Evolutionary conservation across 2,329 filamentous ascomycete genomes (phyloP), one percentile per base, ranked within the genome.

Genomic region (Cladosporium cucumerinum): DNA sequence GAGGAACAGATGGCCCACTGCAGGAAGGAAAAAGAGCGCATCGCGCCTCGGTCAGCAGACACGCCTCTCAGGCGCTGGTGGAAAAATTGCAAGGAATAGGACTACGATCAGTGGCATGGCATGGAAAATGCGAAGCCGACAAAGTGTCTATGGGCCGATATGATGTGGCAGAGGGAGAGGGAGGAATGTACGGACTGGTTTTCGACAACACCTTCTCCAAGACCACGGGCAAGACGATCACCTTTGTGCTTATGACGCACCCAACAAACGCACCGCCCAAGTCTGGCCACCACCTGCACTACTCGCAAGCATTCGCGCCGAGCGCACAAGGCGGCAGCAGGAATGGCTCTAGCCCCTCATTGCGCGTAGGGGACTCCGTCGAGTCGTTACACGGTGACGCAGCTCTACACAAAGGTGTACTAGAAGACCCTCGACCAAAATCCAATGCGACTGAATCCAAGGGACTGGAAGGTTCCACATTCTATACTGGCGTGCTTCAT

Each of bases 141-240:
- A 94, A 95, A 80, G 93, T 97, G 59, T 91, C 92, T 23, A 92
- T 94, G 77, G 95, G 94, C 34, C 95, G 89, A 23, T 92, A 92
- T 75, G 90, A 97, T 74, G 91, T 98, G 26, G 81, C 82, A 0
- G 73, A 81, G 8, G 87, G 87, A 36, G 87, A 95, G 68, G 91
- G 89, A 26, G 95, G 95, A 74, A 97, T 97, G 87, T 99, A 96
- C 76, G 95, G 93, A 64, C 82, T 99, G 67, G 92, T 98, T 34
- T 97, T 99, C 74, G 95, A 99, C 85, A 99, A 99, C 75, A 99
- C 95, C 30, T 99, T 99, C 76, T 97, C 93, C 66, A 98, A 97
- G 80, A 91, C 89, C 77, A 89, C 91, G 49, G 95, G 93, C 61
- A 99, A 99, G 80, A 97, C 90, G 32, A 93, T 93, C 23, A 98